phyloP scores from a whole-genome alignment of 805 yeast species.

The Lipomyces sp. region DNA sequence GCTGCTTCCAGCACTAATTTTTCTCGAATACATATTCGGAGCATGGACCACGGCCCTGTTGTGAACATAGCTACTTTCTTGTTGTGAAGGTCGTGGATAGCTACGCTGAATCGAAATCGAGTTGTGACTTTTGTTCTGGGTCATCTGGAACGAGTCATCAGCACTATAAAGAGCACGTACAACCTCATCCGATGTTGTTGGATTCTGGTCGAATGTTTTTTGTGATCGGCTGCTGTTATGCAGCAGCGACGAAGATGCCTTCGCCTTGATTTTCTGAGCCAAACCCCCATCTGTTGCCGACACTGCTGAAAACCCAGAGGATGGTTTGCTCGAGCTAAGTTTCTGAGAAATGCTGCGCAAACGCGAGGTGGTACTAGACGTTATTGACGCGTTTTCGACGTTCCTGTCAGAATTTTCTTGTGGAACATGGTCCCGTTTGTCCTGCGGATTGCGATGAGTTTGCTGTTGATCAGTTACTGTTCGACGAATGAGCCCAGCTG shows the following conservation, averaged over 20 bases:
- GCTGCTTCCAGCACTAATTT: conserved; percentile 6
- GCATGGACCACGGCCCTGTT: background rate
- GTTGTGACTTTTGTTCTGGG: background rate
- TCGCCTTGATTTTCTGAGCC: conserved; percentile 1
- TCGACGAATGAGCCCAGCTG: conserved; percentile 25
- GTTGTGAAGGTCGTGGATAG: background rate
- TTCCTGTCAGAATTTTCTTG: background rate
- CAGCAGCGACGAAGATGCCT: background rate
- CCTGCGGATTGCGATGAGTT: background rate
- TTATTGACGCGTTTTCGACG: background rate
- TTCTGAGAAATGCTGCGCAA: conserved; percentile 25
- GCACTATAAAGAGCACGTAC: background rate
- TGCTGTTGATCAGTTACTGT: conserved; percentile 16
- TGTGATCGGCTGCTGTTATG: background rate
- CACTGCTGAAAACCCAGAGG: conserved; percentile 13
- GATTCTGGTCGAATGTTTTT: conserved; percentile 1
- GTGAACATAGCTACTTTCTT: background rate
- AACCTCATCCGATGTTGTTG: conserved; percentile 1
- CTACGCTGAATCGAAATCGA: conserved; percentile 6
- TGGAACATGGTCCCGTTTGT: background rate
- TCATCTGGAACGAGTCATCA: background rate
- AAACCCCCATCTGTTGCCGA: background rate
- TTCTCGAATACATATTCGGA: background rate
- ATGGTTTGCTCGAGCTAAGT: conserved; percentile 8
- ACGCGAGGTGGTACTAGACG: conserved; percentile 17